These are phyloP conservation scores for Aureobasidium sp. DNA, from an alignment of 2,329 filamentous ascomycete species.

Conservation along the genomic window DNA sequence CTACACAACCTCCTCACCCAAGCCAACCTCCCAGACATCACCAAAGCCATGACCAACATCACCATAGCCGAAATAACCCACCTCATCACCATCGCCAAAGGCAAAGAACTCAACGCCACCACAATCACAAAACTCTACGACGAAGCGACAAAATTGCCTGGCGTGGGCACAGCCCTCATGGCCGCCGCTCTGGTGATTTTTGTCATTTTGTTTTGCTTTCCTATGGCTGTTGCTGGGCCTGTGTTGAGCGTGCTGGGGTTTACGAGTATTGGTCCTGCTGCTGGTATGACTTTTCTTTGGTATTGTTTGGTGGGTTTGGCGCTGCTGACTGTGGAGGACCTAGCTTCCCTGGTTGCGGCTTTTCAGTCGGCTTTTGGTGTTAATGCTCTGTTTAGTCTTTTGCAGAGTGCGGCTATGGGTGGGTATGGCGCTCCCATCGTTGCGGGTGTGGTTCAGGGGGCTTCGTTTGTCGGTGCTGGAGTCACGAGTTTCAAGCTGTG, in stretches of 20 bases:
- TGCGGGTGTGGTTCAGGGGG: constrained; percentile 18
- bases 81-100: not conserved
- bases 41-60: not conserved
- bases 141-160: not conserved
- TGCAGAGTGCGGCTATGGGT: constrained; percentile 27
- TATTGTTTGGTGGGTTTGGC: not conserved
- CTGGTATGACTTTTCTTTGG: not conserved
- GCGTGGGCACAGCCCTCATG: not conserved
- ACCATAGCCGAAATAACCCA: not conserved
- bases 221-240: not conserved
- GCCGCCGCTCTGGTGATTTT: not conserved
- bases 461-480: not conserved
- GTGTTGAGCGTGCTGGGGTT: not conserved
- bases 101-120: not conserved
- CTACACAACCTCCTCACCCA: not conserved
- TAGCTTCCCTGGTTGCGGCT: constrained; percentile 19
- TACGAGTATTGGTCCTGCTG: not conserved
- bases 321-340: not conserved
- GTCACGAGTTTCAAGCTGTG: not conserved
- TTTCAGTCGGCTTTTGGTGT: constrained; percentile 20
- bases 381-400: constrained; percentile 20
- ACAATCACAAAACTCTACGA: not conserved
- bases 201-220: not conserved
- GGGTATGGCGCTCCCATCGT: constrained; percentile 23
- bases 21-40: not conserved